Evolutionary conservation across 192 early-diverging fungal genomes (phyloP).

Genomic region (Coemansia sp.): DNA sequence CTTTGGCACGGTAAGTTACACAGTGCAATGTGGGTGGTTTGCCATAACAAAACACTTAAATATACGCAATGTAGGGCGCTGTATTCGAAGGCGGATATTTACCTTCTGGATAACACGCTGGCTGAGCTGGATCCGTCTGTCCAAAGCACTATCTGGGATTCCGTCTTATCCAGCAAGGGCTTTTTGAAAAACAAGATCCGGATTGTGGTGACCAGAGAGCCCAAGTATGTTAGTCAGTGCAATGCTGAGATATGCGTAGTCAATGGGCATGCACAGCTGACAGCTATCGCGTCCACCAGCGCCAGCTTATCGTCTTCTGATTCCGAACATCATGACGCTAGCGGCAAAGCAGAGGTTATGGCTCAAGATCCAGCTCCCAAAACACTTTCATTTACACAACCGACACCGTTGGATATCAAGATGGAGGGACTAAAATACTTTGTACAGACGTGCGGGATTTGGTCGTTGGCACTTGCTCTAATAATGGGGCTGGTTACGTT

Average conservation of each 20-base stretch:
- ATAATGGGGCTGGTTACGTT: slow-evolving; percentile 11
- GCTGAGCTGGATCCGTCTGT: slow-evolving; percentile 72
- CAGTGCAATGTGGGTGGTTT: slow-evolving; percentile 25
- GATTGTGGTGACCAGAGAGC: slow-evolving; percentile 55
- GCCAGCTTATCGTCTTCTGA: neutral
- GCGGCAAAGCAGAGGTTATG: no score
- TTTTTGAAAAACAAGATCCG: slow-evolving; percentile 30
- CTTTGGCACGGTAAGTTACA: slow-evolving; percentile 52
- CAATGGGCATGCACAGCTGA: slow-evolving; percentile 19
- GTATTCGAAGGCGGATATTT: slow-evolving; percentile 72
- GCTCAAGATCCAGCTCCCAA: no score
- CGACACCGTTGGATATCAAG: no score
- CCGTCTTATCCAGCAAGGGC: slow-evolving; percentile 38
- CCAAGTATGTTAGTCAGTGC: slow-evolving; percentile 45
- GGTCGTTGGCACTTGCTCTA: slow-evolving; percentile 8
- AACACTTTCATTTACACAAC: no score
- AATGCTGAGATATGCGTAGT: slow-evolving; percentile 45
- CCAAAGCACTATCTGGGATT: slow-evolving; percentile 64
- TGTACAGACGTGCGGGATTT: slow-evolving; percentile 11
- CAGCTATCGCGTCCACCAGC: neutral
- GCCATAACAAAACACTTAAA: neutral
- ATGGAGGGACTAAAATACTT: slow-evolving; percentile 3
- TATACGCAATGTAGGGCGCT: slow-evolving; percentile 65
- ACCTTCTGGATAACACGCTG: slow-evolving; percentile 77
- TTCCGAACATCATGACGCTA: no score